These are phyloP conservation scores for Solanum hybrid DNA, from an alignment of 305 asterid genomes.

Conservation along the genomic window DNA sequence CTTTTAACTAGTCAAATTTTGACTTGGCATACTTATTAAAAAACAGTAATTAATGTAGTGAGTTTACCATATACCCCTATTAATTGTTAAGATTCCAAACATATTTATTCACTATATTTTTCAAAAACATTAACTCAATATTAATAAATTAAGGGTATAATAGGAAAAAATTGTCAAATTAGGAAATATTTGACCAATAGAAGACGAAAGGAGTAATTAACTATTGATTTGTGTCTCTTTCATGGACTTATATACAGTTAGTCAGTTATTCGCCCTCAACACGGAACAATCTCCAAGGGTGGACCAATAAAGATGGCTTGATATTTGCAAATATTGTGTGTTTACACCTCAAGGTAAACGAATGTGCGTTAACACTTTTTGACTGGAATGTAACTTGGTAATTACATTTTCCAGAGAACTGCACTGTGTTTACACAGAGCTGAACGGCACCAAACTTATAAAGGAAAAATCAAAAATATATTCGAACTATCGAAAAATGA, in stretches of 20 bases:
- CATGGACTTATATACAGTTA: too few species aligned
- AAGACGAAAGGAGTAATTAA: background rate
- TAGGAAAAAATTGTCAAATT: background rate
- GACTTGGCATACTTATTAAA: too few species aligned
- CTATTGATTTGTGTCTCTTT: background rate
- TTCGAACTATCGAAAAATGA: too few species aligned
- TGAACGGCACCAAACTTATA: background rate
- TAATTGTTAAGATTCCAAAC: too few species aligned
- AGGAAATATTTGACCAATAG: background rate
- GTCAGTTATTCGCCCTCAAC: background rate
- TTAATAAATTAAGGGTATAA: too few species aligned
- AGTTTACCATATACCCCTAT: too few species aligned
- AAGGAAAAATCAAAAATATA: too few species aligned
- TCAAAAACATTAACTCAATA: too few species aligned
- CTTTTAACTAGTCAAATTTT: background rate
- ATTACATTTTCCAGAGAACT: background rate
- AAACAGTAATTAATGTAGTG: too few species aligned
- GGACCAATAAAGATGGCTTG: background rate
- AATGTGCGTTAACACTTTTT: background rate
- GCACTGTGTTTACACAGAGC: background rate
- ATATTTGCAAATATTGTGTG: background rate
- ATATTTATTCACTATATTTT: too few species aligned
- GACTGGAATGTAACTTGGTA: background rate
- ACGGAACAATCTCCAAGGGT: background rate
- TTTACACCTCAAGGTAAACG: slow-evolving; percentile 6